phyloP scores from a whole-genome alignment of 2,329 filamentous ascomycete genomes.

The Chaetomiaceae sp. region DNA sequence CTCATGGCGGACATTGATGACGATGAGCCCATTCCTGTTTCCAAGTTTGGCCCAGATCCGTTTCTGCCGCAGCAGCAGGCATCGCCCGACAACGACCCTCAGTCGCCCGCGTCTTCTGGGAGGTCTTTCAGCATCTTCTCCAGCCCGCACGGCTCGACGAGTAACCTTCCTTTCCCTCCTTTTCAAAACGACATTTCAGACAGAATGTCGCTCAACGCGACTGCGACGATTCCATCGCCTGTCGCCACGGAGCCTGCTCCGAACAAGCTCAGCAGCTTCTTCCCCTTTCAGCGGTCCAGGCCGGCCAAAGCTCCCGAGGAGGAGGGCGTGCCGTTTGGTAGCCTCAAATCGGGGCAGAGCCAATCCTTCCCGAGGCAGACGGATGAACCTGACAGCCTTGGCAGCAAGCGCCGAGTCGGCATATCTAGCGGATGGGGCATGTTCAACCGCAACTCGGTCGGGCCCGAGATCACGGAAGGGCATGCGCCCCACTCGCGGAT shows the following conservation, averaged over 20 bases:
- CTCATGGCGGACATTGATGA: slow-evolving; percentile 62
- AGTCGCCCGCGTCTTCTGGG: slow-evolving; percentile 58
- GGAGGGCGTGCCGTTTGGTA: slow-evolving; percentile 62
- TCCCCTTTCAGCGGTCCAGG: slow-evolving; percentile 57
- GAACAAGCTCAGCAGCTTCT: slow-evolving; percentile 47
- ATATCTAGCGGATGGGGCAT: slow-evolving; percentile 53
- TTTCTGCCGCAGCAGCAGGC: slow-evolving; percentile 33
- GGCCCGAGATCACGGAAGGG: slow-evolving; percentile 40
- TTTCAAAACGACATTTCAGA: slow-evolving; percentile 45
- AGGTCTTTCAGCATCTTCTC: slow-evolving; percentile 54
- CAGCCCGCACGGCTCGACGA: slow-evolving; percentile 58
- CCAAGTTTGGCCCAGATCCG: slow-evolving; percentile 32
- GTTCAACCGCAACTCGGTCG: slow-evolving; percentile 51
- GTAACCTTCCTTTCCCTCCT: slow-evolving; percentile 52
- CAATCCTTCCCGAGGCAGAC: slow-evolving; percentile 67
- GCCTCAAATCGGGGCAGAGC: slow-evolving; percentile 66
- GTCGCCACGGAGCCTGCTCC: slow-evolving; percentile 31
- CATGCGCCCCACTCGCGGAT: slow-evolving; percentile 32
- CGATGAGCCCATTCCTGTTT: slow-evolving; percentile 46
- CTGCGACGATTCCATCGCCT: slow-evolving; percentile 40
- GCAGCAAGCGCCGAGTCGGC: slow-evolving; percentile 53
- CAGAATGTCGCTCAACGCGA: slow-evolving; percentile 37
- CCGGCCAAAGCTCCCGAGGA: slow-evolving; percentile 57
- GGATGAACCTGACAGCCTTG: slow-evolving; percentile 52
- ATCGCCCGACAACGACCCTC: slow-evolving; percentile 44